Percentiles rank a stretch among this genome's conserved stretches.
Evolutionary conservation across 441 rosid species (phyloP).

Genomic region (Daphne laureola): DNA sequence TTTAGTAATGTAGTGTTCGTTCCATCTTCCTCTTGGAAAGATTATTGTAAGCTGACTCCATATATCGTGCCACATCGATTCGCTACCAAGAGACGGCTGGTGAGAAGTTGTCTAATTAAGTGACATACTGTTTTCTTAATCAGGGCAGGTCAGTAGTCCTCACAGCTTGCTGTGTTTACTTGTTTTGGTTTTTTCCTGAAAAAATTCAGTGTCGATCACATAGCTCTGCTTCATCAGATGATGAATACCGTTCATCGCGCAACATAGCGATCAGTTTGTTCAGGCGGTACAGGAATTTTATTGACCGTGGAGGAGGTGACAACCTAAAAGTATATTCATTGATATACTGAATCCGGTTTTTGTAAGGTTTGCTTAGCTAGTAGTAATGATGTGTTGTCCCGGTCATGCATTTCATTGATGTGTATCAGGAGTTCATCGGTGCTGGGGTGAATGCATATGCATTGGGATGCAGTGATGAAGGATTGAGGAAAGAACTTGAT

Average conservation of each 20-base stretch:
- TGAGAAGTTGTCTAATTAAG: constrained; percentile 19
- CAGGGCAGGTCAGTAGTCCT: not conserved
- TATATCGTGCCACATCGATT: constrained; percentile 22
- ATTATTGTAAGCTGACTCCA: constrained; percentile 20
- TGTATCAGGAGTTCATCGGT: constrained; percentile 61
- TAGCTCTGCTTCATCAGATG: constrained; percentile 46
- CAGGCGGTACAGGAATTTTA: constrained; percentile 68
- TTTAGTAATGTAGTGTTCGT: constrained; percentile 18
- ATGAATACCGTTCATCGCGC: constrained; percentile 82
- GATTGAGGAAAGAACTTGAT: constrained; percentile 60
- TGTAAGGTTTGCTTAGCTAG: constrained; percentile 2
- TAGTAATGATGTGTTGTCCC: constrained; percentile 6
- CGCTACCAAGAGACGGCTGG: constrained; percentile 47
- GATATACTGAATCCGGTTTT: constrained; percentile 14
- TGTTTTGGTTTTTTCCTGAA: not conserved
- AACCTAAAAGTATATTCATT: constrained; percentile 62
- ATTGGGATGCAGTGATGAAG: constrained; percentile 76
- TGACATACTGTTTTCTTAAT: not conserved
- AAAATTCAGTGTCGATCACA: constrained; percentile 44
- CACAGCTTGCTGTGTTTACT: not conserved
- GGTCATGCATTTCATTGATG: constrained; percentile 12
- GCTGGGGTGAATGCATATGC: constrained; percentile 91
- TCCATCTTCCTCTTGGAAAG: constrained; percentile 34
- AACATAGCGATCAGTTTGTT: constrained; percentile 82
- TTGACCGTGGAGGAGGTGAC: constrained; percentile 91